Evolutionary conservation across 148 eudicot genomes (phyloP), one percentile per base, ranked within the genome.

Genomic region (Persicaria tinctoria): DNA sequence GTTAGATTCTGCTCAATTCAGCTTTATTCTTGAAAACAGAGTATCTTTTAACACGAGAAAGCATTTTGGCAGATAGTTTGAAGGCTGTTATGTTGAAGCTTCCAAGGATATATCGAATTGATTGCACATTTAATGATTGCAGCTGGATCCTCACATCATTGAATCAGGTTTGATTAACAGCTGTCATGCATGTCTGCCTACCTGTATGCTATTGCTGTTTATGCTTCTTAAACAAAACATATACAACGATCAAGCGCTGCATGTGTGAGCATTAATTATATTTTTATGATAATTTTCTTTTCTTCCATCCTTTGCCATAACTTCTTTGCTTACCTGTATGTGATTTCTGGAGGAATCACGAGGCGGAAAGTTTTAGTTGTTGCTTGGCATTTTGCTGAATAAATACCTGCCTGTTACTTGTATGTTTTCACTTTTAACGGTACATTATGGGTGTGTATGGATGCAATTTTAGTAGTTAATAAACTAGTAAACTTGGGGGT

Each of bases 71-170:
- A 93, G 98, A 89, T 76, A 70, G 77, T 73, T 73, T 80, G 72
- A 74, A 78, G 72, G 85, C 84, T 78, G 69, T 20, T 70, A 51
- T 51, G 27, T 74, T 78, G 46, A 83, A 86, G 88, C 83, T 89
- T 75, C 97, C 97, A 45, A 81, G 78, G 70, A 83, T 93, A 72
- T 93, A 91, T 82, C 74, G 83, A 71, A 91, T 93, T 87, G 98
- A 93, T 78, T 93, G 98, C 82, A 87, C 90, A 17, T 48, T 76
- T 73, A 93, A 91, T 70, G 98, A 93, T 47, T 93, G 98, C 83
- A 86, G 97, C 75, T 76, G 84, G 81, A 86, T 91, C 80, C 80
- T 91, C 63, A 89, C 78, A 79, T 79, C 93, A 73, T 47, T 60
- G 50, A 73, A 77, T 74, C 90, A 89, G 93, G 98, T 93, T 73